Evolutionary conservation across 2,329 filamentous ascomycete species (phyloP), one percentile per base, ranked within the genome.

Genomic region (Colletotrichum viniferum): DNA sequence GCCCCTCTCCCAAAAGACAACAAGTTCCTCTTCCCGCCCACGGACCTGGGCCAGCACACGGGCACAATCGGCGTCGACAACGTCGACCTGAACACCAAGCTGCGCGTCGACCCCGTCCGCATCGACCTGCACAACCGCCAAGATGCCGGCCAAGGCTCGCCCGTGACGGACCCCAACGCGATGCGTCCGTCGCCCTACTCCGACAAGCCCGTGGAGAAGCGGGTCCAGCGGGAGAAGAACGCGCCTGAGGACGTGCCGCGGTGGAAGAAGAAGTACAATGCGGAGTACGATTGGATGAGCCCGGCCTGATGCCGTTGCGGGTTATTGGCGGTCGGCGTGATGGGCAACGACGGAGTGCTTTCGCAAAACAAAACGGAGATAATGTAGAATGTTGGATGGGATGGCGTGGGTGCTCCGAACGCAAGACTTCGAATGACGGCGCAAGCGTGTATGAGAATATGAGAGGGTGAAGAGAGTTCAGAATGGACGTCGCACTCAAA

Each of bases 21-120:
- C 26, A 72, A 66, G 34, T 16, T 64, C 34, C 36, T 56, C 36
- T 26, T 14, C 32, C 24, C 13, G 13, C 36, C 58, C 18, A 18
- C 56, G 4, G 68, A 73, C 56, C 63, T 73, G 2, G 58, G 58
- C 43, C 3, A 9, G 13, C 10, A 64, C 9, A 75, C 62, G 55
- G 73, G 73, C 43, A 58, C 16, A 12, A 76, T 76, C 58, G 63
- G 73, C 43, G 70, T 76, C n/a, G 73, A 76, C 48, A 63, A 32
- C 5, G 73, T 75, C 24, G 73, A 75, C 69, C 56, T 63, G 38
- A 68, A 13, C 63, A 48, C 38, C 38, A 14, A 16, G 26, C 73
- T 75, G 7, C 73, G 73, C 43, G 73, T 75, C 24, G 73, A 75
- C 32, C 73, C 73, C 12, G 73, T 75, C 16, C 26, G 18, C 12